Conservation (phyloP, 2,329 filamentous ascomycete species). For the Colletotrichum melonis region DNA sequence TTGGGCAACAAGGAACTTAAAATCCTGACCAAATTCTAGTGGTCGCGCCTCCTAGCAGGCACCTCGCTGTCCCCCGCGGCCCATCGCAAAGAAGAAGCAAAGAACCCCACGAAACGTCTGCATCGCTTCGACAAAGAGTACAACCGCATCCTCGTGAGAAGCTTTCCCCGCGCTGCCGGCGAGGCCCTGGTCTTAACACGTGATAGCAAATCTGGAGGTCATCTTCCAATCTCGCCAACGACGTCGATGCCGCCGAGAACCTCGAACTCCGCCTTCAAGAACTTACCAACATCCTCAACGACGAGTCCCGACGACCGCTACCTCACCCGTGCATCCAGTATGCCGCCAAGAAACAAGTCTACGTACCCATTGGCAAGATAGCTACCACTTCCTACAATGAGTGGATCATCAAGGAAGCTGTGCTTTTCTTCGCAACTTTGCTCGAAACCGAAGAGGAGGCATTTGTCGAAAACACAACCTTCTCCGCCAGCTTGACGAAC, state of each 20-base stretch:
- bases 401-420: conserved; percentile 84
- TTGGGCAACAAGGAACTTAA: background rate
- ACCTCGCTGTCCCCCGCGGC: conserved; percentile 66
- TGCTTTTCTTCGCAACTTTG: conserved; percentile 88
- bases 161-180: conserved; percentile 33
- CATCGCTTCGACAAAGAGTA: conserved; percentile 77
- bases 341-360: conserved; percentile 87
- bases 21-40: conserved; percentile 53
- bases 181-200: background rate
- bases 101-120: conserved; percentile 72
- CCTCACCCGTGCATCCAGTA: conserved; percentile 94
- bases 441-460: conserved; percentile 98
- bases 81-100: conserved; percentile 69
- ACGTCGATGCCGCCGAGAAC: conserved; percentile 71
- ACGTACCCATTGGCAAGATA: conserved; percentile 89
- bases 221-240: conserved; percentile 68
- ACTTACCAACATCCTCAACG: conserved; percentile 79
- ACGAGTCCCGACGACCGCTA: conserved; percentile 88
- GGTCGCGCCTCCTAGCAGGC: conserved; percentile 75
- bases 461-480: conserved; percentile 87
- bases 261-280: conserved; percentile 73
- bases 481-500: conserved; percentile 88
- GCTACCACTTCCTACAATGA: conserved; percentile 87
- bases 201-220: conserved; percentile 64
- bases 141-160: conserved; percentile 68